Conservation (phyloP, 768 basidiomycete genomes). For the Lanmaoa rubissima region DNA sequence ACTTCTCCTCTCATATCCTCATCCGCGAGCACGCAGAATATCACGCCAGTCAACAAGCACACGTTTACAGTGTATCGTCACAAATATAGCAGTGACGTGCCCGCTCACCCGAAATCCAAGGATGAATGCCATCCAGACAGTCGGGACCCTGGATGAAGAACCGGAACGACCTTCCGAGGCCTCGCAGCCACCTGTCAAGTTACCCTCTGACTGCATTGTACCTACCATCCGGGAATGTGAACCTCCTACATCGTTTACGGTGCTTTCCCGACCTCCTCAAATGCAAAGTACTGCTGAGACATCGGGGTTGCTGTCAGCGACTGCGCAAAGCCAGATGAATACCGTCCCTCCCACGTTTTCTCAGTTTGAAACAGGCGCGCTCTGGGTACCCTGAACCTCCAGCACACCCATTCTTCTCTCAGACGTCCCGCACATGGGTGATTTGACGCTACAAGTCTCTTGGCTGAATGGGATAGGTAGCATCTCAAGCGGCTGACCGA, state of each 20-base stretch:
- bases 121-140: slow-evolving; percentile 31
- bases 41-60: background rate
- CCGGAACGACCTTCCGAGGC: no score
- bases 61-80: slow-evolving; percentile 9
- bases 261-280: slow-evolving; percentile 55
- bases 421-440: no score
- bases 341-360: background rate
- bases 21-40: slow-evolving; percentile 8
- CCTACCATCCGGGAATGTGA: slow-evolving; percentile 60
- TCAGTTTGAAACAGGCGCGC: slow-evolving; percentile 4
- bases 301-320: slow-evolving; percentile 7
- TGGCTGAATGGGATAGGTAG: no score
- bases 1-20: slow-evolving; percentile 20
- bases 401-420: no score
- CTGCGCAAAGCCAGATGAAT: background rate
- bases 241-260: slow-evolving; percentile 58
- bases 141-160: slow-evolving; percentile 25
- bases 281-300: slow-evolving; percentile 27
- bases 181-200: no score
- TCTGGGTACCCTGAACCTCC: no score
- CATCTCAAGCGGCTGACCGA: no score
- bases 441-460: no score
- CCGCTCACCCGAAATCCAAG: slow-evolving; percentile 5
- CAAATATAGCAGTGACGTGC: slow-evolving; percentile 17
- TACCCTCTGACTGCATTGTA: slow-evolving; percentile 30